Evolutionary conservation across 2,329 filamentous ascomycete genomes (phyloP).

Genomic region (Colletotrichum simmondsii): DNA sequence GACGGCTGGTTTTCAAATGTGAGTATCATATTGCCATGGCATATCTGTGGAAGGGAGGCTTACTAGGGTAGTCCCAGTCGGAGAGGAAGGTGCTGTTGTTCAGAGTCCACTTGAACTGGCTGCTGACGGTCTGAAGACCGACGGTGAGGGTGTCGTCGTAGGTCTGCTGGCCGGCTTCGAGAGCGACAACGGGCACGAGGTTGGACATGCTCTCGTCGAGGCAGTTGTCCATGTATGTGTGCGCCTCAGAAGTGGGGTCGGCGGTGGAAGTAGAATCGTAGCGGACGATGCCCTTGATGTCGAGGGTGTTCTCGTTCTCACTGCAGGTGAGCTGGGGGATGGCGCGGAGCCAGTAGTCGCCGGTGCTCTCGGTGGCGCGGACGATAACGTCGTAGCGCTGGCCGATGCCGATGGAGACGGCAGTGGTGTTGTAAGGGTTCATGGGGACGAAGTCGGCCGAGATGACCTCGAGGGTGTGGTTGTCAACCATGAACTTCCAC

Average conservation of each 20-base stretch:
- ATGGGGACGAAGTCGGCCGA: constrained; percentile 68
- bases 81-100: constrained; percentile 58
- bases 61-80: constrained; percentile 57
- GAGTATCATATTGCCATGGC: neutral
- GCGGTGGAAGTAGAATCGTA: constrained; percentile 44
- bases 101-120: constrained; percentile 58
- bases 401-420: constrained; percentile 61
- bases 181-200: constrained; percentile 46
- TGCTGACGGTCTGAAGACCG: constrained; percentile 37
- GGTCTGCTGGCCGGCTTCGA: constrained; percentile 42
- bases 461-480: constrained; percentile 68
- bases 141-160: constrained; percentile 43
- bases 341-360: constrained; percentile 61
- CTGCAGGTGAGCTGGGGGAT: constrained; percentile 54
- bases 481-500: constrained; percentile 64
- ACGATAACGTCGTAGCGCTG: constrained; percentile 60
- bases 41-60: neutral
- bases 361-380: constrained; percentile 47
- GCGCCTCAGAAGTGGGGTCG: constrained; percentile 39
- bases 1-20: neutral
- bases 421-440: constrained; percentile 60
- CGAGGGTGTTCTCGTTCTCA: constrained; percentile 49
- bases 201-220: constrained; percentile 46
- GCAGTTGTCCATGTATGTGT: constrained; percentile 43
- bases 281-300: constrained; percentile 61